These are phyloP conservation scores for Calocera cornea DNA, from an alignment of 768 basidiomycete genomes.

Conservation along the genomic window DNA sequence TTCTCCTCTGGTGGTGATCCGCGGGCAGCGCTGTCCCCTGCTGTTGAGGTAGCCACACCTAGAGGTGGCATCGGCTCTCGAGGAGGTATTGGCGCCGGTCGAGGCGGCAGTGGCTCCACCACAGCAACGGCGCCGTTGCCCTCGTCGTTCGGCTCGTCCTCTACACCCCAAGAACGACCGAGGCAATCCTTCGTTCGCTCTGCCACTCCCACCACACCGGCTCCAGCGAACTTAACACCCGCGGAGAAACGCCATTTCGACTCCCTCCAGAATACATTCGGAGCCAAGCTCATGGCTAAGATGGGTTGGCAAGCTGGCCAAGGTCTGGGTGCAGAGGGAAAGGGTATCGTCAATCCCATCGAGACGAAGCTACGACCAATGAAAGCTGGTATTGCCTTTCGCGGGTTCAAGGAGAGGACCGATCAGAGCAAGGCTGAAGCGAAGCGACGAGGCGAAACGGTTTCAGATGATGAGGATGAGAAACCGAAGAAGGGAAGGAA, in stretches of 20 bases:
- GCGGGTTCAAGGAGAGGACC: slow-evolving; percentile 79
- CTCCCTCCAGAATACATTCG: slow-evolving; percentile 62
- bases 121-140: slow-evolving; percentile 28
- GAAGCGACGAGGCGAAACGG: slow-evolving; percentile 39
- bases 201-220: slow-evolving; percentile 12
- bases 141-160: slow-evolving; percentile 29
- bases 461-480: slow-evolving; percentile 61
- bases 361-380: slow-evolving; percentile 75
- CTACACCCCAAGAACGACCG: slow-evolving; percentile 19
- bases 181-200: slow-evolving; percentile 47
- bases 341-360: slow-evolving; percentile 78
- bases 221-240: slow-evolving; percentile 40
- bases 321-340: slow-evolving; percentile 59
- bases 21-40: background rate
- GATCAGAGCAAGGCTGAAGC: slow-evolving; percentile 74
- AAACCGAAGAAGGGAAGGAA: slow-evolving; percentile 27
- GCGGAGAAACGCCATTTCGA: slow-evolving; percentile 69
- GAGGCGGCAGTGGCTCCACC: slow-evolving; percentile 10
- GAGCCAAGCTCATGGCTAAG: slow-evolving; percentile 81
- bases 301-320: slow-evolving; percentile 81
- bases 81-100: background rate
- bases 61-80: slow-evolving; percentile 9
- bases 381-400: slow-evolving; percentile 66
- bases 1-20: background rate
- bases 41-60: background rate